Evolutionary conservation across 108 stramenopile genomes (phyloP).

Genomic region (Nannochloropsis salina): DNA sequence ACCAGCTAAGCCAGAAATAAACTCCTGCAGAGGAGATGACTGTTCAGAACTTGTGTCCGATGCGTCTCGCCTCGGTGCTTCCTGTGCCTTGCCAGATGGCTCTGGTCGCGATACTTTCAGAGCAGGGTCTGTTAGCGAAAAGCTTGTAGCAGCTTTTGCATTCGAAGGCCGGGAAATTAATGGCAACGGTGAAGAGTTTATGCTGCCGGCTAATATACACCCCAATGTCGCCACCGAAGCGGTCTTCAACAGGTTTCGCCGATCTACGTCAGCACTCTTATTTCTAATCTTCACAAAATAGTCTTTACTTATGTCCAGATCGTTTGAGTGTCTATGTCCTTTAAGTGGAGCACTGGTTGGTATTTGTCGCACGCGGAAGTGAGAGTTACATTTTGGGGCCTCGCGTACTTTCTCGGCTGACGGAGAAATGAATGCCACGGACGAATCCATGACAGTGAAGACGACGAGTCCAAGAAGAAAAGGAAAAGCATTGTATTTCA

Average conservation of each 20-base stretch:
- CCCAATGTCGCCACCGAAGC: background rate
- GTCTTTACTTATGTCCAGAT: background rate
- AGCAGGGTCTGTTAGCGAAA: background rate
- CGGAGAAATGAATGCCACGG: too few relatives aligned
- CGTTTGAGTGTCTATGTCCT: too few relatives aligned
- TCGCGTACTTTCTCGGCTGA: too few relatives aligned
- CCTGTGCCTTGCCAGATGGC: too few relatives aligned
- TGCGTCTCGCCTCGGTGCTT: too few relatives aligned
- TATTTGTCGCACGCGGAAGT: too few relatives aligned
- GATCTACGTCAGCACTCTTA: background rate
- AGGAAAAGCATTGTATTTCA: too few relatives aligned
- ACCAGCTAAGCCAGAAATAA: conserved; percentile 40
- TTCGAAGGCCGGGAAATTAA: background rate
- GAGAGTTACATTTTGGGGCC: too few relatives aligned
- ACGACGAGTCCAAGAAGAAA: too few relatives aligned
- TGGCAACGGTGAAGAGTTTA: background rate
- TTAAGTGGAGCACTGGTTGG: too few relatives aligned
- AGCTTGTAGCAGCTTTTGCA: background rate
- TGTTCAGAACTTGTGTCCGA: background rate
- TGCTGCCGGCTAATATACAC: background rate
- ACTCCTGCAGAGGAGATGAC: background rate
- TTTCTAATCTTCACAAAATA: background rate
- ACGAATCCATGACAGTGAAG: too few relatives aligned
- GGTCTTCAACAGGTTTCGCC: background rate
- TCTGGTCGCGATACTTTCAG: too few relatives aligned